phyloP scores from a whole-genome alignment of 805 yeast species.

The Kuraishia hungarica region DNA sequence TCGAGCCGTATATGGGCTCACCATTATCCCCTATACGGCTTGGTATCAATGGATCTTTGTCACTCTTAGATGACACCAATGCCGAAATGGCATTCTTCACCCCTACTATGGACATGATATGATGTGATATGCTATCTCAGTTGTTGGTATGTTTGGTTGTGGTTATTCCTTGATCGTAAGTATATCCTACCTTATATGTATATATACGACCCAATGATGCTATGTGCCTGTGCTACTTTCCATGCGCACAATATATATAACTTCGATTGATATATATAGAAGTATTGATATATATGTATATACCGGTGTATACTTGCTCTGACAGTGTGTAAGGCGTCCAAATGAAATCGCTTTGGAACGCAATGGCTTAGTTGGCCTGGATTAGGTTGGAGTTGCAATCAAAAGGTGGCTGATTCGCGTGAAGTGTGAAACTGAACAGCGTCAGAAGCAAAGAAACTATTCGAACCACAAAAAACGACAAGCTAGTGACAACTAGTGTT shows the following conservation, averaged over 20 bases:
- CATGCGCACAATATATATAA: too few relatives aligned
- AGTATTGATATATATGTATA: too few relatives aligned
- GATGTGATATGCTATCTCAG: too few relatives aligned
- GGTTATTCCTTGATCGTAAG: too few relatives aligned
- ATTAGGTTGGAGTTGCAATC: not conserved
- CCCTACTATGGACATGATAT: slow-evolving; percentile 23
- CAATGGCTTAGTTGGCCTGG: not conserved
- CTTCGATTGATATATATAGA: not conserved
- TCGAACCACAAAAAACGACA: too few relatives aligned
- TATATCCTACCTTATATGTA: too few relatives aligned
- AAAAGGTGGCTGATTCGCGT: not conserved
- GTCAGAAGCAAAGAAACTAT: too few relatives aligned
- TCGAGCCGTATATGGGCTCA: not conserved
- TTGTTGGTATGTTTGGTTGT: too few relatives aligned
- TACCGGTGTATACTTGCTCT: not conserved
- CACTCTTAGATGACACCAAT: slow-evolving; percentile 6
- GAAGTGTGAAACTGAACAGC: not conserved
- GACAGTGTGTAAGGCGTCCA: not conserved
- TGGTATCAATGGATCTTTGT: not conserved
- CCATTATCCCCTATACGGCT: slow-evolving; percentile 1
- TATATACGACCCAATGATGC: not conserved
- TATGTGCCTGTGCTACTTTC: too few relatives aligned
- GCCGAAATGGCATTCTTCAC: slow-evolving; percentile 21
- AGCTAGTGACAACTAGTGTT: too few relatives aligned
- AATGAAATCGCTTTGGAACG: not conserved